phyloP scores from a whole-genome alignment of 2,329 filamentous ascomycete genomes.

The Xylariaceae sp. region DNA sequence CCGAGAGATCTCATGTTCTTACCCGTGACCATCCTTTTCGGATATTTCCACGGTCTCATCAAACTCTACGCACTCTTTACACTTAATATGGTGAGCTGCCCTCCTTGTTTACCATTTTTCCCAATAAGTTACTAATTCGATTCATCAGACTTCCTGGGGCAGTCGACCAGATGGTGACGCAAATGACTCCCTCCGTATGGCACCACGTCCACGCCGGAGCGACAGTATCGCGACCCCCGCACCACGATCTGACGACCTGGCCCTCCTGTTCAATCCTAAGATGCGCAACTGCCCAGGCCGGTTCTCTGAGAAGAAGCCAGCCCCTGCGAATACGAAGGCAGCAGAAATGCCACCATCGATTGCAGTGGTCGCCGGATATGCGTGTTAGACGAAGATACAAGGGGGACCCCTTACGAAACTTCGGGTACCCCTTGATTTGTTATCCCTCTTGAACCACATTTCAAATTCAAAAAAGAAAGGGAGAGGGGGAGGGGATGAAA shows the following conservation, averaged over 20 bases:
- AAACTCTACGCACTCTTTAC: constrained; percentile 85
- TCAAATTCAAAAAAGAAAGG: not conserved
- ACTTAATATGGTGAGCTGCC: constrained; percentile 63
- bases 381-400: not conserved
- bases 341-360: constrained; percentile 20
- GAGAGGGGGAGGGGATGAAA: not conserved
- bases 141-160: constrained; percentile 80
- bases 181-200: constrained; percentile 69
- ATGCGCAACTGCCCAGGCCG: constrained; percentile 12
- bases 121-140: constrained; percentile 17
- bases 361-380: constrained; percentile 19
- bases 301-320: constrained; percentile 25
- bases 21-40: constrained; percentile 82
- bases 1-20: constrained; percentile 75
- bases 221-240: constrained; percentile 34
- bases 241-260: constrained; percentile 31
- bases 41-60: constrained; percentile 87
- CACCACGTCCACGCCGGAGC: constrained; percentile 38
- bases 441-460: no score
- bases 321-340: constrained; percentile 13
- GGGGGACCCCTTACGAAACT: not conserved
- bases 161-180: constrained; percentile 87
- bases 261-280: constrained; percentile 21
- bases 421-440: no score
- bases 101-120: not conserved